phyloP scores from a whole-genome alignment of 2,329 filamentous ascomycete species.

The Trichoderma citrinoviride region DNA sequence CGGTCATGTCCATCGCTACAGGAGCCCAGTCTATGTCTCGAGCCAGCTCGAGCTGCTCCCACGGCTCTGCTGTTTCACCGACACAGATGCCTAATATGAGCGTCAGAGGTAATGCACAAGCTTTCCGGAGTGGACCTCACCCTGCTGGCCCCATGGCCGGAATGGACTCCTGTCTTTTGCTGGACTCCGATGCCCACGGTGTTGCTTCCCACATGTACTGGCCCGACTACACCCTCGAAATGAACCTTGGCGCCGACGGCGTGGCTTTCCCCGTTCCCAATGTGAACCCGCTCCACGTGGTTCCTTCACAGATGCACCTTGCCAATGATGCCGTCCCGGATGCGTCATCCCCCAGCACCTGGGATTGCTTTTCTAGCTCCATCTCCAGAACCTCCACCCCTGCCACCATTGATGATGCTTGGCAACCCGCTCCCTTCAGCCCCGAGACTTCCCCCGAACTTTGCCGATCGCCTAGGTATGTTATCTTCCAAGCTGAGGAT shows the following conservation, averaged over 20 bases:
- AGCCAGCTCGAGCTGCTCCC: slow-evolving; percentile 40
- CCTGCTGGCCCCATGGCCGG: slow-evolving; percentile 42
- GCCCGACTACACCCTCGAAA: slow-evolving; percentile 45
- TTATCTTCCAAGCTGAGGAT: slow-evolving; percentile 28
- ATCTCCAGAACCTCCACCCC: slow-evolving; percentile 53
- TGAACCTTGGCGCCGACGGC: slow-evolving; percentile 43
- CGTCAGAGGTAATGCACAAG: slow-evolving; percentile 50
- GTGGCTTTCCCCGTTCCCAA: slow-evolving; percentile 44
- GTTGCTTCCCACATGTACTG: slow-evolving; percentile 52
- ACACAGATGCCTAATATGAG: slow-evolving; percentile 52
- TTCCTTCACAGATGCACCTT: slow-evolving; percentile 55
- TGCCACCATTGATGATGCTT: slow-evolving; percentile 49
- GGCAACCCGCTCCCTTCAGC: slow-evolving; percentile 37
- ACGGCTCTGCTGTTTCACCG: slow-evolving; percentile 48
- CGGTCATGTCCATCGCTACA: slow-evolving; percentile 33
- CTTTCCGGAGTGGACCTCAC: slow-evolving; percentile 43
- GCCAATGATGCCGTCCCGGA: slow-evolving; percentile 51
- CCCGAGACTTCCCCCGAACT: slow-evolving; percentile 50
- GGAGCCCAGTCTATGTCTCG: slow-evolving; percentile 42
- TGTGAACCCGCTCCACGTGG: slow-evolving; percentile 50
- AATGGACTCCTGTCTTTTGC: slow-evolving; percentile 51
- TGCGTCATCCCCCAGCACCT: slow-evolving; percentile 52
- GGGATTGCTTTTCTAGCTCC: slow-evolving; percentile 52
- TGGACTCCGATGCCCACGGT: slow-evolving; percentile 48
- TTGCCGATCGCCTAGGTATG: slow-evolving; percentile 55